A percentile compares a stretch with the other conserved stretches of the same genome.
Conservation (phyloP, 306 rosid genomes). For the Begonia peltatifolia region DNA sequence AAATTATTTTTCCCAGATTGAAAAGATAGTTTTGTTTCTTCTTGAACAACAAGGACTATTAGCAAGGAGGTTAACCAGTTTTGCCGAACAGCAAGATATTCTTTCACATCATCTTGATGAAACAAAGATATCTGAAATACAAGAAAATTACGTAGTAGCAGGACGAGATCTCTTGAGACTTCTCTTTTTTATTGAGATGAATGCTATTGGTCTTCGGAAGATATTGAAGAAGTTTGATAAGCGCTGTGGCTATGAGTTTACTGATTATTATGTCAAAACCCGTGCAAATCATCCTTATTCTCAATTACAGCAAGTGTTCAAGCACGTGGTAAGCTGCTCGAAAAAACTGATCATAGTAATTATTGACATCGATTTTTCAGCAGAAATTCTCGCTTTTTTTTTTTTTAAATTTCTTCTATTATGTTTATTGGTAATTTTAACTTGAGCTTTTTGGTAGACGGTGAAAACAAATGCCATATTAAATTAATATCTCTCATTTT, state of each 20-base stretch:
- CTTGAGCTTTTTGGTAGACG: too few species aligned
- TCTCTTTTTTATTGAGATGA: slow-evolving; percentile 63
- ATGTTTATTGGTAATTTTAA: too few species aligned
- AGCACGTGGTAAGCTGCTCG: slow-evolving; percentile 62
- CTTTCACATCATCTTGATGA: slow-evolving; percentile 41
- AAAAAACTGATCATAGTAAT: too few species aligned
- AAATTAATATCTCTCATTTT: background rate
- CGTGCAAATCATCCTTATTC: slow-evolving; percentile 92
- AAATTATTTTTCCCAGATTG: slow-evolving; percentile 39
- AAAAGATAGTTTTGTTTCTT: slow-evolving; percentile 65
- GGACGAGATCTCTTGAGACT: slow-evolving; percentile 69
- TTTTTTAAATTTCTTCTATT: too few species aligned
- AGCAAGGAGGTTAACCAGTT: slow-evolving; percentile 58
- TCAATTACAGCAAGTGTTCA: slow-evolving; percentile 80
- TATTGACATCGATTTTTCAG: too few species aligned
- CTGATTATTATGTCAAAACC: slow-evolving; percentile 79
- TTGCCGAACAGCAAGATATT: slow-evolving; percentile 35
- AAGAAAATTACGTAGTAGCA: slow-evolving; percentile 52
- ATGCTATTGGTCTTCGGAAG: slow-evolving; percentile 79
- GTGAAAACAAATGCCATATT: too few species aligned
- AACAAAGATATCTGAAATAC: slow-evolving; percentile 32
- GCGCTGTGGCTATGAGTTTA: slow-evolving; percentile 67
- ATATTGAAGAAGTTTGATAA: slow-evolving; percentile 87
- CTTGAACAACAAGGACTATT: slow-evolving; percentile 87
- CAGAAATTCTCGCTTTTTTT: background rate